A percentile compares a stretch with the other conserved stretches of the same genome.
phyloP scores from a whole-genome alignment of 345 rosid species.

The Alliaria petiolata region DNA sequence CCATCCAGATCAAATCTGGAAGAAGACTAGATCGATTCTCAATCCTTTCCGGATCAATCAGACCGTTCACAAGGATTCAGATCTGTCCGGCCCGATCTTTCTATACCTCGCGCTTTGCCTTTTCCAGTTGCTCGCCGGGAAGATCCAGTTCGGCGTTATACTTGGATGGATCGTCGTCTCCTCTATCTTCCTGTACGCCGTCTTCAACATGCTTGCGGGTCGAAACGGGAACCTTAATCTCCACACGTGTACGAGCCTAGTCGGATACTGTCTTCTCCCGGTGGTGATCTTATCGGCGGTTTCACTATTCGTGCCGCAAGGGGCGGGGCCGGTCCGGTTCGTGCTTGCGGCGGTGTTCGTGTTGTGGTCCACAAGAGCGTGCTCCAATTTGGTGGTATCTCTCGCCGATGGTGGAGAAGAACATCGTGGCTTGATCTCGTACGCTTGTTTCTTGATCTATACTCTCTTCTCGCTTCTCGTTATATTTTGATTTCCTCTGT shows the following conservation, averaged over 20 bases:
- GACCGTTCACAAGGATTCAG: constrained; percentile 68
- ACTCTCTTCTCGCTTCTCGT: constrained; percentile 91
- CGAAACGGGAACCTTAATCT: constrained; percentile 75
- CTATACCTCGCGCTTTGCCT: constrained; percentile 75
- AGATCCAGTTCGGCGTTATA: constrained; percentile 88
- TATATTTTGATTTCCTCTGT: constrained; percentile 46
- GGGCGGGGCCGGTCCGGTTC: constrained; percentile 43
- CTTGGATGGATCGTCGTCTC: constrained; percentile 95
- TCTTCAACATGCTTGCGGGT: constrained; percentile 94
- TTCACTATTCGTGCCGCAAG: constrained; percentile 75
- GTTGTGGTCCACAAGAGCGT: constrained; percentile 80
- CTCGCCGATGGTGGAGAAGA: constrained; percentile 96
- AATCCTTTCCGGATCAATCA: constrained; percentile 75
- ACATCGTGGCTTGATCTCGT: constrained; percentile 77
- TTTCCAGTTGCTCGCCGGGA: constrained; percentile 85
- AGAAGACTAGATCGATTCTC: constrained; percentile 76
- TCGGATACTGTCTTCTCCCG: constrained; percentile 84
- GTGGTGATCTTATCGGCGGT: constrained; percentile 74
- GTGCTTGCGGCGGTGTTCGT: constrained; percentile 59
- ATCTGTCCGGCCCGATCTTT: constrained; percentile 85
- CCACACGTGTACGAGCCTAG: constrained; percentile 85
- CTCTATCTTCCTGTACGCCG: constrained; percentile 78
- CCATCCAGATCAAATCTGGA: constrained; percentile 97
- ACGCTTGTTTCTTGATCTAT: constrained; percentile 95
- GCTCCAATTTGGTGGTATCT: constrained; percentile 69